Base-by-base conservation (phyloP, 495 filamentous ascomycete species). In the Xylaria castorea region DNA sequence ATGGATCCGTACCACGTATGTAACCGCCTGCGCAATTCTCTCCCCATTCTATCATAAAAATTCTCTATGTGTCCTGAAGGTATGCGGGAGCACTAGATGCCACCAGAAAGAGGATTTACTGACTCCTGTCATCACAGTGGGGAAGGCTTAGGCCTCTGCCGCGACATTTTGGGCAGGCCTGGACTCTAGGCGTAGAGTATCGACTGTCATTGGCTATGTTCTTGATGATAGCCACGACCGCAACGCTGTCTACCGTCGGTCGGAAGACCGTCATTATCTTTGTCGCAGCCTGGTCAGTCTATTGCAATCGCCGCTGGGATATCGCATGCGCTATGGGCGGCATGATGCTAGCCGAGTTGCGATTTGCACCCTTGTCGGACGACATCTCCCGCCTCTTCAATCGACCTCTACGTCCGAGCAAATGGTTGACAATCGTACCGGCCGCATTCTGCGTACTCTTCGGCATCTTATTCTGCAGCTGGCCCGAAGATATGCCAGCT, bases 211-310 rank as follows among this genome's bases (percentile, higher is more conserved):
- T 67, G 30, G 64, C 22, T 25, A 67, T 67, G 64, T 67, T 67
- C 64, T 53, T 67, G 64, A 67, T 67, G 64, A 67, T 67, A 67
- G 64, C 64, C 32, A 67, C 64, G 46, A 67, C 64, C 18, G 64
- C 64, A 53, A 67, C 64, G 46, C 64, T 67, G 32, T 51, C 64
- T 53, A 67, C 64, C 46, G 64, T 67, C 46, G 27, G 44, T 25
- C 64, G 64, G 64, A 67, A 67, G 64, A 53, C 7, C 64, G 9
- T 67, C 64, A 38, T 67, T 27, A 38, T 67, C 20, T 67, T 67
- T 53, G 64, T 67, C 11, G 64, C 46, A 40, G 46, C 30, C 46
- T 67, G 64, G 64, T 67, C 64, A 9, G 64, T 67, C 46, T 67
- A 67, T 53, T 67, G 64, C 46, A 25, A 22, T 67, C 64, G 64